Conservation (phyloP, 2,329 filamentous ascomycete species). For the Tolypocladium nubicola region DNA sequence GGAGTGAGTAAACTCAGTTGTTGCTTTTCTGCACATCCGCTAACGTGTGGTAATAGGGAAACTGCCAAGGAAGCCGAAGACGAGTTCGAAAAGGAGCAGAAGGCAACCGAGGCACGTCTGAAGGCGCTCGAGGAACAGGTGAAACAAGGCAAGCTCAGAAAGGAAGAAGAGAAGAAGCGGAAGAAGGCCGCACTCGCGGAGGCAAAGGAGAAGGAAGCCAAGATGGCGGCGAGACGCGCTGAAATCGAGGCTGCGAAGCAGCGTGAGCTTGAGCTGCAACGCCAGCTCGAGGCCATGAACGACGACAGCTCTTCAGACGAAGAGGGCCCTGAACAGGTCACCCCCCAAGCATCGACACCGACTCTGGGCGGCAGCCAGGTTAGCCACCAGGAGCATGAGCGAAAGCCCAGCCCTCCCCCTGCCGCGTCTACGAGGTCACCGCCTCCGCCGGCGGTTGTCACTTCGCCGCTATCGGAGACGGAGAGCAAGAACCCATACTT, state of each 20-base stretch:
- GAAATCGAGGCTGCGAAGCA: constrained; percentile 89
- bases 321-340: constrained; percentile 62
- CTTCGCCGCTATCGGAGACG: constrained; percentile 47
- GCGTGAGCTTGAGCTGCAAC: constrained; percentile 79
- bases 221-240: constrained; percentile 72
- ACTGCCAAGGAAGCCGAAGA: constrained; percentile 67
- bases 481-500: constrained; percentile 95
- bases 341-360: constrained; percentile 49
- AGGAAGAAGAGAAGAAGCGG: constrained; percentile 87
- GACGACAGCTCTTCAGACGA: constrained; percentile 70
- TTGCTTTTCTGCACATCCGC: constrained; percentile 1
- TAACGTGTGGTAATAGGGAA: constrained; percentile 42
- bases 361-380: constrained; percentile 40
- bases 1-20: constrained; percentile 60
- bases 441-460: constrained; percentile 39
- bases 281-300: constrained; percentile 68
- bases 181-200: constrained; percentile 83
- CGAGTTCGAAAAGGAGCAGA: constrained; percentile 68
- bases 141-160: constrained; percentile 84
- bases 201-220: constrained; percentile 78
- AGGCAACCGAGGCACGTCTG: constrained; percentile 72
- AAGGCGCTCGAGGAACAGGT: constrained; percentile 91
- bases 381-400: constrained; percentile 44
- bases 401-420: constrained; percentile 38
- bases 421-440: constrained; percentile 37